phyloP scores from a whole-genome alignment of 805 yeast species.

The Yueomyces sp. region DNA sequence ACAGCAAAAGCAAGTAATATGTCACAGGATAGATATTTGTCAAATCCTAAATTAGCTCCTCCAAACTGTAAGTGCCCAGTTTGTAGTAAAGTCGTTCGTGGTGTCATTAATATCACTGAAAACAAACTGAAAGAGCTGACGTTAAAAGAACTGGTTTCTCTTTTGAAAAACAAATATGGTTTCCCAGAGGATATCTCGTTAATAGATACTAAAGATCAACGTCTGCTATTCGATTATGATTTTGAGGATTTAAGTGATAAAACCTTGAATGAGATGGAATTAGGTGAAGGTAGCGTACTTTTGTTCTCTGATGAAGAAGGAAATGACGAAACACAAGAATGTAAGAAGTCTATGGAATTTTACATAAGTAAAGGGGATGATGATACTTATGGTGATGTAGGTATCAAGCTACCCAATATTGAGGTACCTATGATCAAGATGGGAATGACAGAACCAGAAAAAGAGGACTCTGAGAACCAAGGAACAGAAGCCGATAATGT shows the following conservation, averaged over 20 bases:
- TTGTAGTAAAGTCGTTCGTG: slow-evolving; percentile 41
- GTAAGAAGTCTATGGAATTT: slow-evolving; percentile 47
- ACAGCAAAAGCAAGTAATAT: slow-evolving; percentile 36
- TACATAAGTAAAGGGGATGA: slow-evolving; percentile 24
- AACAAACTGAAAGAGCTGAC: slow-evolving; percentile 21
- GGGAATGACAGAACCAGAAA: neutral
- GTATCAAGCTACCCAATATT: slow-evolving; percentile 20
- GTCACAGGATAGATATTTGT: slow-evolving; percentile 39
- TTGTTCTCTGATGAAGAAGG: slow-evolving; percentile 76
- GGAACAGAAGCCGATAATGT: neutral
- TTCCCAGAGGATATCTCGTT: slow-evolving; percentile 30
- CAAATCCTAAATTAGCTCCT: slow-evolving; percentile 43
- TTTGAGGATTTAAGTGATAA: slow-evolving; percentile 62
- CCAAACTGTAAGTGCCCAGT: slow-evolving; percentile 67
- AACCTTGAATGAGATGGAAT: slow-evolving; percentile 38
- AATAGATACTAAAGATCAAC: slow-evolving; percentile 26
- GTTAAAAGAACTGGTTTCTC: slow-evolving; percentile 39
- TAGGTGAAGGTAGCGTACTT: slow-evolving; percentile 47
- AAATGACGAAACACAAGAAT: slow-evolving; percentile 11
- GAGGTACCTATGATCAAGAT: slow-evolving; percentile 16
- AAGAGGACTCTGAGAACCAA: neutral
- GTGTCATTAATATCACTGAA: slow-evolving; percentile 28
- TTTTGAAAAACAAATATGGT: slow-evolving; percentile 34
- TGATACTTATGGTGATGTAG: slow-evolving; percentile 3
- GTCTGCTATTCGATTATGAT: slow-evolving; percentile 70